phyloP scores from a whole-genome alignment of 2,329 filamentous ascomycete species.

The Sporothrix inflata region DNA sequence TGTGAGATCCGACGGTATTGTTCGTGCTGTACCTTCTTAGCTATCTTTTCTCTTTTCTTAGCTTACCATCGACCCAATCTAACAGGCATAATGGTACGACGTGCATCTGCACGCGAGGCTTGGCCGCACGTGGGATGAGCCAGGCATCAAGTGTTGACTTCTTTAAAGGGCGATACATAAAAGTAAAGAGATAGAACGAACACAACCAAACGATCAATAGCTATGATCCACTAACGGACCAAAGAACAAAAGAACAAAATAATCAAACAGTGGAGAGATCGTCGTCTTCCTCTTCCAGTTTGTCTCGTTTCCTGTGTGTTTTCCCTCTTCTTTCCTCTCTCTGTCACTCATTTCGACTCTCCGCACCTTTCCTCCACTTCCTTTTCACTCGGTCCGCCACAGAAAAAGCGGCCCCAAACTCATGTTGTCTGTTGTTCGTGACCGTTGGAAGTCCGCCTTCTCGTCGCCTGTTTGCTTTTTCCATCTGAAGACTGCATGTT shows the following conservation, averaged over 20 bases:
- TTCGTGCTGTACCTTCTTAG: background rate
- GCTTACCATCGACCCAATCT: background rate
- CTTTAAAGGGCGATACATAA: background rate
- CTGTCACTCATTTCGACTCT: background rate
- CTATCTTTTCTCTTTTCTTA: background rate
- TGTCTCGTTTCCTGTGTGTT: background rate
- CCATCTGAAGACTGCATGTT: no score
- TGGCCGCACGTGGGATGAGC: background rate
- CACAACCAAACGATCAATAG: background rate
- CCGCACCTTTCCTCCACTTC: background rate
- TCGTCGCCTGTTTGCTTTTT: no score
- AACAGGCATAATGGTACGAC: background rate
- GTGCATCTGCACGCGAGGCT: background rate
- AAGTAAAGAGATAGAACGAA: background rate
- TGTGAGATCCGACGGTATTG: background rate
- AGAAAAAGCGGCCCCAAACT: background rate
- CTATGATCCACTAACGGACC: background rate
- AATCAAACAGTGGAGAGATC: slow-evolving; percentile 8
- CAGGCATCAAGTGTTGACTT: background rate
- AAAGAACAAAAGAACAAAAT: no score
- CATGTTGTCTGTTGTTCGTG: background rate
- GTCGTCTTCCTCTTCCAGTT: background rate
- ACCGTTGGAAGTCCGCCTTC: background rate
- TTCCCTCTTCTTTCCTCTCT: background rate
- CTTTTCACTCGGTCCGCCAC: background rate